Conservation (phyloP, 1,284 basidiomycete species). For the Stereum hirsutum region DNA sequence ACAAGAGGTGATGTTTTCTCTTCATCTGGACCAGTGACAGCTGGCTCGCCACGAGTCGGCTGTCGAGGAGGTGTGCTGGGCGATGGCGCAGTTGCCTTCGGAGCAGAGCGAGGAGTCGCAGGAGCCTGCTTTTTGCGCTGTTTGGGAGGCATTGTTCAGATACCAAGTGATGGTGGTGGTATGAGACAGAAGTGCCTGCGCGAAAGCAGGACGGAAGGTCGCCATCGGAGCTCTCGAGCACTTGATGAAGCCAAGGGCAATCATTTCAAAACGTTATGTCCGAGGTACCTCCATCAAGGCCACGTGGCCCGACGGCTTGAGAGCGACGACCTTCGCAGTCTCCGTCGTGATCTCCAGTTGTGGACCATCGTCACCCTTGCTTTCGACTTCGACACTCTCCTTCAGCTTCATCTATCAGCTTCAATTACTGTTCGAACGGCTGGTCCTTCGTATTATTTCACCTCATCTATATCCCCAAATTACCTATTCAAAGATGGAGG, state of each 20-base stretch:
- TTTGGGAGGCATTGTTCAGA: conserved; percentile 7
- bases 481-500: conserved; percentile 7
- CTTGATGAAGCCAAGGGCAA: too few species aligned
- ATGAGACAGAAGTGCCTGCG: too few species aligned
- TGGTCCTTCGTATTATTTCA: conserved; percentile 7
- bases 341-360: too few species aligned
- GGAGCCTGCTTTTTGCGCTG: conserved; percentile 6
- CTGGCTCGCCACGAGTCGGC: not conserved
- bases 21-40: not conserved
- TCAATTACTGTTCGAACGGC: conserved; percentile 5
- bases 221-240: too few species aligned
- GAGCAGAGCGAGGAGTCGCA: not conserved
- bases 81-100: not conserved
- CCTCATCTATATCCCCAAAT: not conserved
- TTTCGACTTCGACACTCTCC: conserved; percentile 1
- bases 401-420: not conserved
- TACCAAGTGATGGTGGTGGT: not conserved
- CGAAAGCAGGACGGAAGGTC: too few species aligned
- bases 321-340: too few species aligned
- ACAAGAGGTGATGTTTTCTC: conserved; percentile 1
- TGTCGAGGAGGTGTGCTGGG: not conserved
- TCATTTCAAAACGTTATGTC: too few species aligned
- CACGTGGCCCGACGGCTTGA: too few species aligned
- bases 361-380: not conserved
- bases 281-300: too few species aligned